Base-by-base conservation (phyloP, 805 yeast genomes). In the Yarrowia hollandica region DNA sequence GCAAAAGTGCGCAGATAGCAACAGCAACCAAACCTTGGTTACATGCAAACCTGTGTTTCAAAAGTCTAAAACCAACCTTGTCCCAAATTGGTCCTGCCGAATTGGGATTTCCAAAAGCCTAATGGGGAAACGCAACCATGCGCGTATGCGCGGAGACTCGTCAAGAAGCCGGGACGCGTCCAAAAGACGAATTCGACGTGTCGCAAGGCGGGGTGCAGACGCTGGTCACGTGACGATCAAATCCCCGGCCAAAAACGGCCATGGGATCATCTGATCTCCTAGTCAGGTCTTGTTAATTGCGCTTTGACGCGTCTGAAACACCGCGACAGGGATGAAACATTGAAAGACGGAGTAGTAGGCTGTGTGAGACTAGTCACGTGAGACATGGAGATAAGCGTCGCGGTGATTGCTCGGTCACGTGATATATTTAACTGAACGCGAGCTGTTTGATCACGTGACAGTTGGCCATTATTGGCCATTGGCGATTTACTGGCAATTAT, bases 71-170 rank as follows among this genome's bases (percentile, higher is more conserved):
- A 1, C 8, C 12, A n/a, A n/a, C n/a, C n/a, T n/a, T n/a, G n/a
- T n/a, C n/a, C n/a, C n/a, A n/a, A n/a, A n/a, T n/a, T n/a, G n/a
- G n/a, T n/a, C n/a, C n/a, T n/a, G 16, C 44, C 44, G 19, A 39
- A 39, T 23, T 39, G 44, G 44, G 44, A 39, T n/a, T 15, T 5
- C 2, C 10, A 1, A 10, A n/a, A 39, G 30, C 28, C 44, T 39
- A 39, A 39, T 6, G 8, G 30, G 44, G 44, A 39, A 39, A 19
- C 23, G n/a, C 44, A 39, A 39, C 44, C 44, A 37, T 39, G 44
- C 44, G 44, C 44, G 30, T 39, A 3, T 39, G 44, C 42, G 42
- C 22, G 28, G 26, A 21, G 9, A 34, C 38, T 5, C 14, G 38
- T 21, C 38, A 34, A 34, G 38, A 33, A 21, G n/a, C 25, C 12